phyloP scores from a whole-genome alignment of 345 rosid genomes.

The Gynandropsis gynandra region DNA sequence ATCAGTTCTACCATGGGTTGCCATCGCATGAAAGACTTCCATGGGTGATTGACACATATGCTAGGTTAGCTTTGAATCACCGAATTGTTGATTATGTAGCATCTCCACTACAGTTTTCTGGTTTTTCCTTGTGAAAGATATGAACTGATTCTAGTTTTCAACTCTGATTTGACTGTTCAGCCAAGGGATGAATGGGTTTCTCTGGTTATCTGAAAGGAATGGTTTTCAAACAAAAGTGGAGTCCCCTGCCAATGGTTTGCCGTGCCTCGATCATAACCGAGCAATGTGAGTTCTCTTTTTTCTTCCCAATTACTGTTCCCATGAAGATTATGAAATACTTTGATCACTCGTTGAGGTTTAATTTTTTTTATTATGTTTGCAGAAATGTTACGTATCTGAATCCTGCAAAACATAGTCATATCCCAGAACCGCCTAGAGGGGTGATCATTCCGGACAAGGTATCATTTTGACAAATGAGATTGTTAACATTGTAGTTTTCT shows the following conservation, averaged over 20 bases:
- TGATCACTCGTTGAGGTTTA: not conserved
- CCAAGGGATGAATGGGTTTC: conserved; percentile 85
- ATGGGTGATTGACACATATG: conserved; percentile 42
- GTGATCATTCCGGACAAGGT: conserved; percentile 73
- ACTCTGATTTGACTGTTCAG: conserved; percentile 37
- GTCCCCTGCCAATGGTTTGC: conserved; percentile 72
- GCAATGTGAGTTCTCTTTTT: conserved; percentile 48
- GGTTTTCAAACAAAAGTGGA: conserved; percentile 27
- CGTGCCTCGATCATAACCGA: conserved; percentile 52
- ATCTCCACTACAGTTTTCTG: conserved; percentile 1
- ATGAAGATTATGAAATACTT: conserved; percentile 12
- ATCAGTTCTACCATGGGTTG: conserved; percentile 27
- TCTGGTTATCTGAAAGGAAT: conserved; percentile 70
- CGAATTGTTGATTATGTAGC: not conserved
- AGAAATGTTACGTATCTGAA: conserved; percentile 67
- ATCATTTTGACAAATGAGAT: conserved; percentile 10
- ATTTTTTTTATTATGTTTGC: conserved; percentile 26
- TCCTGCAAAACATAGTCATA: conserved; percentile 51
- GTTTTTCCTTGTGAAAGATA: conserved; percentile 4
- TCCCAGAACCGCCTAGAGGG: conserved; percentile 69
- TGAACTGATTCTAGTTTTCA: conserved; percentile 22
- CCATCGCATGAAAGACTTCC: conserved; percentile 38
- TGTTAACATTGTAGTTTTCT: not conserved
- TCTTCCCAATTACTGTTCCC: conserved; percentile 12
- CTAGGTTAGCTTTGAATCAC: conserved; percentile 48